Base-by-base conservation (phyloP, 1,284 basidiomycete genomes). In the Puccinia sorghi region DNA sequence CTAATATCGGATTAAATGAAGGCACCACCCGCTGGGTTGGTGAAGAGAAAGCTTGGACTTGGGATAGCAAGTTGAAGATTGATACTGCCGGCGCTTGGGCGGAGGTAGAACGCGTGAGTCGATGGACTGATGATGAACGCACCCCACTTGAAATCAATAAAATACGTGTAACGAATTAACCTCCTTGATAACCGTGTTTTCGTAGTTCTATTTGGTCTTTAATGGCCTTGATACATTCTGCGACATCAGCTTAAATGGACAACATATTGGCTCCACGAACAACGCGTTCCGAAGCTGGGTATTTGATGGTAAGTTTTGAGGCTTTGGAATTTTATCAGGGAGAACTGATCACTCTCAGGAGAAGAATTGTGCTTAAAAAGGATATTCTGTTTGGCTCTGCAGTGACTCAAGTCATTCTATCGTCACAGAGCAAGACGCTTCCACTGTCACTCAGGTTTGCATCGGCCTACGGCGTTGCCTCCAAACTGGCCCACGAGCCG, bases 1-100 rank as follows among this genome's bases (percentile, higher is more conserved):
- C 82, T 0, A 79, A 78, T 54, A 78, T 78, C 57, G 75, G 75
- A n/a, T 67, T 78, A n/a, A 78, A 78, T 48, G 75, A 80, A 43
- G 75, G 75, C 32, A 78, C 75, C 9, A 78, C 75, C 37, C 75
- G 75, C 3, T 78, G 75, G 75, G 66, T 78, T 15, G 75, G 75
- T 41, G 75, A 78, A 52, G 75, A 78, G 52, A n/a, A 71, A 54
- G 56, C 66, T 17, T 78, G 75, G 75, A 69, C 67, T 27, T 78
- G 75, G 75, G 50, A 70, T 5, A 71, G 56, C 41, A 61, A 70
- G 32, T 46, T 78, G 12, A 7, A 59, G 8, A 15, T 70, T 37
- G 46, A n/a, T 48, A 20, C 32, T 46, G 22, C 41, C 50, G 27
- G 27, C 39, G 50, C 41, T 15, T 71, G 75, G 66, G 41, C 50